Evolutionary conservation across 2,329 filamentous ascomycete genomes (phyloP).

Genomic region (Aspergillus novoparasiticus): DNA sequence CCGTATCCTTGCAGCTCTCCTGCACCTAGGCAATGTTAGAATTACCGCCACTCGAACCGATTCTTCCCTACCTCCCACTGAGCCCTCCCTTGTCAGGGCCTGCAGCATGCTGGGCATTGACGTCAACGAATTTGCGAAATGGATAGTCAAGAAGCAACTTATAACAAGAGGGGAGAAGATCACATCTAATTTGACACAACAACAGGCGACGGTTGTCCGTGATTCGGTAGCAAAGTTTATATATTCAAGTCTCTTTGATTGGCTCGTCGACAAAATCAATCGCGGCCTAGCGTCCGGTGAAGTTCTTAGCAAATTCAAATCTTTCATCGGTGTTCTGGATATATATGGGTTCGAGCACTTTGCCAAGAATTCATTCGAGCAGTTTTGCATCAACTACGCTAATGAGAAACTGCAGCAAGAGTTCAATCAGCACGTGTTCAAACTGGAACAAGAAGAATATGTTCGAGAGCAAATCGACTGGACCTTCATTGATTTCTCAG

Average conservation of each 20-base stretch:
- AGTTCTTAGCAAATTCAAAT: constrained; percentile 76
- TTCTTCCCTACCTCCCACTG: constrained; percentile 76
- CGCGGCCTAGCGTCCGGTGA: constrained; percentile 84
- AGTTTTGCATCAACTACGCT: constrained; percentile 99
- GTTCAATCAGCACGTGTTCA: constrained; percentile 99
- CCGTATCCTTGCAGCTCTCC: constrained; percentile 81
- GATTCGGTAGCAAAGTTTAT: constrained; percentile 99
- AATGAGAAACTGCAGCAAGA: constrained; percentile 99
- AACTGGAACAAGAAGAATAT: constrained; percentile 98
- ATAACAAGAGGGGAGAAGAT: constrained; percentile 97
- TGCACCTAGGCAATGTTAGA: constrained; percentile 96
- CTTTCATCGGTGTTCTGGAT: constrained; percentile 97
- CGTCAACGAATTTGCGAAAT: constrained; percentile 83
- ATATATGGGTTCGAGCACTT: constrained; percentile 99
- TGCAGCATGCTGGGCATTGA: constrained; percentile 87
- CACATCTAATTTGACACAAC: constrained; percentile 88
- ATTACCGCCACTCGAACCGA: constrained; percentile 89
- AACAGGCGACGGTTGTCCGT: constrained; percentile 89
- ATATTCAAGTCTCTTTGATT: constrained; percentile 97
- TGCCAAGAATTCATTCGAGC: constrained; percentile 98
- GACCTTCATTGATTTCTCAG: constrained; percentile 99
- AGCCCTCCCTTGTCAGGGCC: constrained; percentile 80
- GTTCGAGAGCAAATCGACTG: constrained; percentile 95
- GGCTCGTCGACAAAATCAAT: constrained; percentile 98
- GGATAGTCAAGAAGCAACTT: constrained; percentile 98